A percentile compares a stretch with the other conserved stretches of the same genome.
Conservation (phyloP, 2,329 filamentous ascomycete genomes). For the Pseudogymnoascus destructans region DNA sequence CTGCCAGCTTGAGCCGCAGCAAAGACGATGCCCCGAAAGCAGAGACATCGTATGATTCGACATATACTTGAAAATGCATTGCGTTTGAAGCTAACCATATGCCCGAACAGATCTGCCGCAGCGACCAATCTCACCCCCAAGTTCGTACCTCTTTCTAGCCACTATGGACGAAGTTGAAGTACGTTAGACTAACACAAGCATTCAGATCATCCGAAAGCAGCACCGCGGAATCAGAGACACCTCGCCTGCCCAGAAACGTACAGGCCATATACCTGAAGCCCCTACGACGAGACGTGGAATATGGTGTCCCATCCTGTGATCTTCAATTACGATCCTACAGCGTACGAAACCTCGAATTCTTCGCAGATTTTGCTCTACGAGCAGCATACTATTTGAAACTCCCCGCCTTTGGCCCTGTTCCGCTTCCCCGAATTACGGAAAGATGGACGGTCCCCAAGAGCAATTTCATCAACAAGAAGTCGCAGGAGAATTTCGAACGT, state of each 20-base stretch:
- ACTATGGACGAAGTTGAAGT: neutral
- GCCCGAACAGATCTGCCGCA: neutral
- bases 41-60: neutral
- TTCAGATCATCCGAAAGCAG: constrained; percentile 1
- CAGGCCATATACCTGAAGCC: constrained; percentile 80
- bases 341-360: constrained; percentile 83
- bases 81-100: neutral
- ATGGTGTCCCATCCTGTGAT: constrained; percentile 75
- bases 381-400: constrained; percentile 90
- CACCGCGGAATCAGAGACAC: constrained; percentile 38
- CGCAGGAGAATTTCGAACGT: constrained; percentile 93
- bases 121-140: neutral
- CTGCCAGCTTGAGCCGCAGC: neutral
- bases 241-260: constrained; percentile 63
- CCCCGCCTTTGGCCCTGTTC: constrained; percentile 71
- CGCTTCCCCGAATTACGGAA: constrained; percentile 75
- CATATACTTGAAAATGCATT: neutral
- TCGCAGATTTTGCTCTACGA: constrained; percentile 84
- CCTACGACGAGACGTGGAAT: constrained; percentile 58
- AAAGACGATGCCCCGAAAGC: neutral
- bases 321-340: constrained; percentile 88
- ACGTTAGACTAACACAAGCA: neutral
- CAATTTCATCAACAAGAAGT: constrained; percentile 94
- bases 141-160: neutral
- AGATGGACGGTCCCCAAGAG: constrained; percentile 85